These are phyloP conservation scores for Plasmopara viticola DNA, from an alignment of 352 stramenopile genomes.

Conservation along the genomic window DNA sequence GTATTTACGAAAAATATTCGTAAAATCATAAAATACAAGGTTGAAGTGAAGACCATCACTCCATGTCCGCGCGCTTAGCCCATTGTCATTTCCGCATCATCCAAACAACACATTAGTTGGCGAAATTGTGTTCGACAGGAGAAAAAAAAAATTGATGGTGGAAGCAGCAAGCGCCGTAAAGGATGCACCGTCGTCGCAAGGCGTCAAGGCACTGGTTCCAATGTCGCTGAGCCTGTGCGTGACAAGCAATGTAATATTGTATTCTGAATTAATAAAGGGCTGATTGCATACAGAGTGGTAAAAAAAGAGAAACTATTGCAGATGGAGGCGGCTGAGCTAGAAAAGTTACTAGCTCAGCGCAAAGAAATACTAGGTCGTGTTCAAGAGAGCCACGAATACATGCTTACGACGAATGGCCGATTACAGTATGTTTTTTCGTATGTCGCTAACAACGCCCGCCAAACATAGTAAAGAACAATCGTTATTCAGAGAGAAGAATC, in stretches of 20 bases:
- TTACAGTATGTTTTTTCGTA: constrained; percentile 20
- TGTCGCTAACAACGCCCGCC: neutral
- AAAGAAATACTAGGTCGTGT: constrained; percentile 32
- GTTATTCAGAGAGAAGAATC: constrained; percentile 18
- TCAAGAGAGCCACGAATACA: constrained; percentile 27
- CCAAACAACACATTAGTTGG: constrained; percentile 6
- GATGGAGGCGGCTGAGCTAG: constrained; percentile 27
- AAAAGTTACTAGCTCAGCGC: constrained; percentile 25
- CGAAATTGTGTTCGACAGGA: neutral
- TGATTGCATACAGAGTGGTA: constrained; percentile 21
- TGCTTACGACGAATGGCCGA: constrained; percentile 39
- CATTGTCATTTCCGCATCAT: constrained; percentile 20
- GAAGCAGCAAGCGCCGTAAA: constrained; percentile 1
- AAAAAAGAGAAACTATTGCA: constrained; percentile 44
- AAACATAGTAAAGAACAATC: neutral
- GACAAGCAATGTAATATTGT: neutral
- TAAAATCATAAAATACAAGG: no score
- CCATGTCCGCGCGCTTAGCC: constrained; percentile 2
- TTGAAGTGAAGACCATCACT: constrained; percentile 30
- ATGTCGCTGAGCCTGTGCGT: constrained; percentile 31
- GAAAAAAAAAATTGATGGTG: constrained; percentile 6
- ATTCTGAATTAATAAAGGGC: neutral
- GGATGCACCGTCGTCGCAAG: constrained; percentile 11
- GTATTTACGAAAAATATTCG: no score
- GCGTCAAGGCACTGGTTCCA: constrained; percentile 20